Evolutionary conservation across 1,284 basidiomycete species (phyloP).

Genomic region (Ustilago nuda): DNA sequence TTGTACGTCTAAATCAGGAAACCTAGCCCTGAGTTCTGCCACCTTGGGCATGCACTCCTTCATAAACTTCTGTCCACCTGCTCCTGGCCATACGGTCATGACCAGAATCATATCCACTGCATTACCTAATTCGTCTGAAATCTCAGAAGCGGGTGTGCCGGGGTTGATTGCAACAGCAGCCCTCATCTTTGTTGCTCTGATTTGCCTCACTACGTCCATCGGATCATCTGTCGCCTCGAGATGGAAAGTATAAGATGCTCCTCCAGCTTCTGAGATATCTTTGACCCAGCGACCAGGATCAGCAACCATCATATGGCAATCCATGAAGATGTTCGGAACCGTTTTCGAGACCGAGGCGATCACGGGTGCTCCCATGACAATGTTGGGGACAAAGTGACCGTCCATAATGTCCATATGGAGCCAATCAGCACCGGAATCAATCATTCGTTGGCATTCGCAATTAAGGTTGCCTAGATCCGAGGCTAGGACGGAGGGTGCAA

Average conservation of each 20-base stretch:
- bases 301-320: conserved; percentile 99
- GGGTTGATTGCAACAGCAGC: conserved; percentile 68
- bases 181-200: conserved; percentile 66
- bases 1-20: conserved; percentile 88
- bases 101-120: conserved; percentile 69
- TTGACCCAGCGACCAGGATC: conserved; percentile 96
- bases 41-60: conserved; percentile 90
- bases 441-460: conserved; percentile 66
- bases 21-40: conserved; percentile 87
- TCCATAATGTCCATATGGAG: conserved; percentile 65
- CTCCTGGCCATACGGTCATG: conserved; percentile 69
- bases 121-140: conserved; percentile 64
- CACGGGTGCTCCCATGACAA: conserved; percentile 82
- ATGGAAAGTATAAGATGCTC: conserved; percentile 95
- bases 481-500: conserved; percentile 67
- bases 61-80: conserved; percentile 95
- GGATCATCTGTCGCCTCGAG: conserved; percentile 78
- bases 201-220: conserved; percentile 65
- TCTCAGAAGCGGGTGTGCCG: conserved; percentile 65
- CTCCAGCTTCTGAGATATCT: conserved; percentile 94
- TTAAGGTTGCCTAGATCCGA: conserved; percentile 68
- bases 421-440: conserved; percentile 68
- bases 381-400: conserved; percentile 96
- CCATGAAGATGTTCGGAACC: conserved; percentile 97
- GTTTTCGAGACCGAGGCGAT: conserved; percentile 87